Evolutionary conservation across 139 green algal species (phyloP).

Genomic region (Tetradesmus obliquus): DNA sequence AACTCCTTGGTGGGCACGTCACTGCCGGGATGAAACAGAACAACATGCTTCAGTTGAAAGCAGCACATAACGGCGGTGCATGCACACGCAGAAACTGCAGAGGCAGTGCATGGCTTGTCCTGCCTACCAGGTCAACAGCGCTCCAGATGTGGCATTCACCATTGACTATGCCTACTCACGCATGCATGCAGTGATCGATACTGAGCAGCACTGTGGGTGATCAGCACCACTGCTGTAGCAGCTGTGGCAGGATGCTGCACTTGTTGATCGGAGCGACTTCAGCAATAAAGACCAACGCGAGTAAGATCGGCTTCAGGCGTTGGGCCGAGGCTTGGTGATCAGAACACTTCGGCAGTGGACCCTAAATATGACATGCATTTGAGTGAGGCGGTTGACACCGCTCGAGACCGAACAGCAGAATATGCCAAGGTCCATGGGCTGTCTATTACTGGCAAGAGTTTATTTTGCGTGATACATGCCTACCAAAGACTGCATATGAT

Average conservation of each 20-base stretch:
- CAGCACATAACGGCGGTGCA: not conserved
- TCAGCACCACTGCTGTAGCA: not conserved
- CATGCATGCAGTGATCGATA: not conserved
- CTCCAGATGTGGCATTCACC: constrained; percentile 20
- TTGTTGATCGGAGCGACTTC: not conserved
- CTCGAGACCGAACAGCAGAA: no score
- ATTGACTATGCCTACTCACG: not conserved
- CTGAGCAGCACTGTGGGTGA: not conserved
- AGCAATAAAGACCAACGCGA: not conserved
- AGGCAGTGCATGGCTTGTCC: not conserved
- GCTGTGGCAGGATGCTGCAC: not conserved
- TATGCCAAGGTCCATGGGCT: no score
- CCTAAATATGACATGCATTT: not conserved
- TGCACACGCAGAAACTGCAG: no score
- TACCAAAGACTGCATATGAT: not conserved
- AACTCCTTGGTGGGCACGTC: constrained; percentile 45
- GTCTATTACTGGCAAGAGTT: no score
- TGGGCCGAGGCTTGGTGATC: no score
- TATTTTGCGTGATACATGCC: not conserved
- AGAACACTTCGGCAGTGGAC: not conserved
- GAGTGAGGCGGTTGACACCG: not conserved
- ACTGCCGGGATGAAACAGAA: not conserved
- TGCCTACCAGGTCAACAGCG: constrained; percentile 15
- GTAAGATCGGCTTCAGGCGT: no score
- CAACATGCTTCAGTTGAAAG: not conserved